Conservation (phyloP, 2,329 filamentous ascomycete genomes). For the Fusarium sp. region DNA sequence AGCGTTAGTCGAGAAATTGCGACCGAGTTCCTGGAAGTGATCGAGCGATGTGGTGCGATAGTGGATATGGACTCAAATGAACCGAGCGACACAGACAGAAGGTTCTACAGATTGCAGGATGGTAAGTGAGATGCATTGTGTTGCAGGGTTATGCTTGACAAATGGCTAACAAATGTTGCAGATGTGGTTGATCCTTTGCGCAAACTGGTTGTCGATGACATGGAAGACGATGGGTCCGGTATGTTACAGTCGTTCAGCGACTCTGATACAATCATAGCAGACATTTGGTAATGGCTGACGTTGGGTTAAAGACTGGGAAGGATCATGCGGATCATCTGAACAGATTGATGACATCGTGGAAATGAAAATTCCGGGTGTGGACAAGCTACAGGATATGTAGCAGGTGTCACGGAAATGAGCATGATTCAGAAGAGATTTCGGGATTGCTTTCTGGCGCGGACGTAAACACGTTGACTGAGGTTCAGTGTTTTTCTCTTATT, state of each 20-base stretch:
- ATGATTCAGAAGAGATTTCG: constrained; percentile 3
- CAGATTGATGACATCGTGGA: constrained; percentile 64
- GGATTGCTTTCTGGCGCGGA: constrained; percentile 3
- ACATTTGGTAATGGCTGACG: constrained; percentile 45
- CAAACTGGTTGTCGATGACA: constrained; percentile 66
- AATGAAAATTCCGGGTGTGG: constrained; percentile 57
- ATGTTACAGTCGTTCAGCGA: constrained; percentile 55
- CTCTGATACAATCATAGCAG: constrained; percentile 45
- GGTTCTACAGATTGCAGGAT: constrained; percentile 46
- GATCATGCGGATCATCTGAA: constrained; percentile 67
- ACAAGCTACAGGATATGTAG: constrained; percentile 56
- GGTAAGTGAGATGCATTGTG: constrained; percentile 42
- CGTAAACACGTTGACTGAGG: constrained; percentile 10
- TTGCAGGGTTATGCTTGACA: constrained; percentile 8
- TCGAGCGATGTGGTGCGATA: constrained; percentile 58
- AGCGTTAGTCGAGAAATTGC: constrained; percentile 60
- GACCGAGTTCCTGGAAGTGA: constrained; percentile 56
- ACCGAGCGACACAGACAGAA: constrained; percentile 48
- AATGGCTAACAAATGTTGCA: constrained; percentile 37
- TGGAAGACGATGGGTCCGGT: constrained; percentile 71
- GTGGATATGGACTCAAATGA: constrained; percentile 53
- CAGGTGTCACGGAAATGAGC: constrained; percentile 35
- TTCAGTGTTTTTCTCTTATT: constrained; percentile 1
- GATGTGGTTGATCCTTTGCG: constrained; percentile 63
- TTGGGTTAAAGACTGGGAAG: constrained; percentile 64